phyloP scores from a whole-genome alignment of 2,329 filamentous ascomycete genomes.

The Pseudopyricularia cyperi region DNA sequence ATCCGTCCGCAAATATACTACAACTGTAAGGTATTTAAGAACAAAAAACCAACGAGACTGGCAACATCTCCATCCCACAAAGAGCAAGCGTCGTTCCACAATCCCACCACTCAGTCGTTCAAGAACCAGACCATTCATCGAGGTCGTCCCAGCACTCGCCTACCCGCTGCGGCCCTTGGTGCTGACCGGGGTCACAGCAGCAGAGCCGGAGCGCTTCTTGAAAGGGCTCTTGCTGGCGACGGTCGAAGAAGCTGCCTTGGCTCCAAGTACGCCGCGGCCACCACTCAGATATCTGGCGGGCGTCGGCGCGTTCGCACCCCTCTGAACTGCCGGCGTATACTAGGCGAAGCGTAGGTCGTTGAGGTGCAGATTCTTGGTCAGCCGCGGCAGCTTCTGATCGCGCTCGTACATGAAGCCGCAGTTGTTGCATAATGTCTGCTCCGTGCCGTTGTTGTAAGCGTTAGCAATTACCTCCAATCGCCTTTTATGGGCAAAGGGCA shows the following conservation, averaged over 20 bases:
- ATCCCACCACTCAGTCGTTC: no score
- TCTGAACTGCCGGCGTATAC: neutral
- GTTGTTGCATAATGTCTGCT: conserved; percentile 77
- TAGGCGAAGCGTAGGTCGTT: conserved; percentile 17
- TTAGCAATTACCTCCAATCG: conserved; percentile 1
- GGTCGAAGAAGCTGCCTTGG: neutral
- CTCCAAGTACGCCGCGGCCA: neutral
- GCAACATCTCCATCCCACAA: no score
- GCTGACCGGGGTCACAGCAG: no score
- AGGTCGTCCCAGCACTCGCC: no score
- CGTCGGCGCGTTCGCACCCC: neutral
- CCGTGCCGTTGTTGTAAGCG: conserved; percentile 11
- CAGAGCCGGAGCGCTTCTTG: neutral
- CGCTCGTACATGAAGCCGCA: conserved; percentile 84
- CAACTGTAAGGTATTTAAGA: no score
- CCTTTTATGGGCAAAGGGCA: conserved; percentile 3
- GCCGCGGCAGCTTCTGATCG: conserved; percentile 69
- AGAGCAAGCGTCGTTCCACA: no score
- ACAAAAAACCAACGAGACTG: no score
- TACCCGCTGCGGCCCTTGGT: no score
- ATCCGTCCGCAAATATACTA: no score
- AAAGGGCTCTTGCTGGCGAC: neutral
- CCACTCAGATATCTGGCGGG: neutral
- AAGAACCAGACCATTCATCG: no score
- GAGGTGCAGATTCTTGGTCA: conserved; percentile 56